Conservation (phyloP, 2,329 filamentous ascomycete genomes). For the Colletotrichum sp. region DNA sequence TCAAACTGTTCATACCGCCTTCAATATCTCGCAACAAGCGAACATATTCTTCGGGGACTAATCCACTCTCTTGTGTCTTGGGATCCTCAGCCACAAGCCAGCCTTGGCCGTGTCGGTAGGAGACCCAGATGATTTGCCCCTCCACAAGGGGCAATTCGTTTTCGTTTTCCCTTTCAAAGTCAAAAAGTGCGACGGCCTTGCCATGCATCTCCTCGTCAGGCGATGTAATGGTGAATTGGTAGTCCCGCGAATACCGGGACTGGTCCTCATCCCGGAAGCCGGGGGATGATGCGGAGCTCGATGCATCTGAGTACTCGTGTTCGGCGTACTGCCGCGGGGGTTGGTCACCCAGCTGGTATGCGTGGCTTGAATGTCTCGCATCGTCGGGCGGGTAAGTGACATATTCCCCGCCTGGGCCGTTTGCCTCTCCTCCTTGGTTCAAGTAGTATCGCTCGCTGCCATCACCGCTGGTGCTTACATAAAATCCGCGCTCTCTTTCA, state of each 20-base stretch:
- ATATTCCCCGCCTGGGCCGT: conserved; percentile 80
- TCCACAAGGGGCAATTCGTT: conserved; percentile 93
- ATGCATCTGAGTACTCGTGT: conserved; percentile 63
- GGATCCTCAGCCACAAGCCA: conserved; percentile 98
- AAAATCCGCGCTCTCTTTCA: conserved; percentile 69
- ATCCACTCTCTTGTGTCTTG: conserved; percentile 89
- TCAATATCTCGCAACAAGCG: conserved; percentile 91
- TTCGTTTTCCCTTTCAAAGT: conserved; percentile 94
- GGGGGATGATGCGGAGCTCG: conserved; percentile 64
- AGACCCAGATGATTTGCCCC: conserved; percentile 95
- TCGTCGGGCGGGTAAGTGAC: conserved; percentile 78
- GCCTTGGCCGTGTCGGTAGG: conserved; percentile 93
- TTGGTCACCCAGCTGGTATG: conserved; percentile 51
- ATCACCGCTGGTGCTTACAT: conserved; percentile 70
- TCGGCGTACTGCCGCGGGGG: conserved; percentile 50
- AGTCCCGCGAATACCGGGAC: conserved; percentile 86
- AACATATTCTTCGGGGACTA: conserved; percentile 97
- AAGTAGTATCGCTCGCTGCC: conserved; percentile 79
- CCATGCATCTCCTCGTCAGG: conserved; percentile 98
- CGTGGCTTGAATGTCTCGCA: conserved; percentile 59
- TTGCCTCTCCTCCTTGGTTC: conserved; percentile 70
- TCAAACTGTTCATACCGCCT: conserved; percentile 80
- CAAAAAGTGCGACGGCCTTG: conserved; percentile 92
- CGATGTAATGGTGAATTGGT: conserved; percentile 92
- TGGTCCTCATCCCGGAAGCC: conserved; percentile 67